A percentile compares a stretch with the other conserved stretches of the same genome.
Conservation (phyloP, 2,329 filamentous ascomycete genomes). For the Talaromyces sp. region DNA sequence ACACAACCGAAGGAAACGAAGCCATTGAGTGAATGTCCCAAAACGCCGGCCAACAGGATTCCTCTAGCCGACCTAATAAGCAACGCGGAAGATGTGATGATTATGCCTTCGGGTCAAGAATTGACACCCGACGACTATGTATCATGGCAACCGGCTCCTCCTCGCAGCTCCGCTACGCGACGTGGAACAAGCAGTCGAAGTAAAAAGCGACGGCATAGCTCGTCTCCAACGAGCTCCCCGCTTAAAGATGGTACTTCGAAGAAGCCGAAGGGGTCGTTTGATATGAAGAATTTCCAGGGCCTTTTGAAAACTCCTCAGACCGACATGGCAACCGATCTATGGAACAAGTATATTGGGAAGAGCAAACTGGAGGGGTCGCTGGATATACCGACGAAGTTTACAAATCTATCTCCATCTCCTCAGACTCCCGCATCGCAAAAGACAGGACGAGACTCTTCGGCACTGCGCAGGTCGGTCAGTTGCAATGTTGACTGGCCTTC, state of each 20-base stretch:
- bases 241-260: constrained; percentile 42
- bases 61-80: constrained; percentile 62
- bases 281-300: constrained; percentile 59
- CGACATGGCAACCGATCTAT: constrained; percentile 72
- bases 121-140: constrained; percentile 61
- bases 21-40: constrained; percentile 46
- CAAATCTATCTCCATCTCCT: constrained; percentile 68
- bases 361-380: constrained; percentile 46
- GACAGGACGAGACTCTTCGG: constrained; percentile 46
- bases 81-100: constrained; percentile 58
- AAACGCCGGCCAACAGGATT: constrained; percentile 59
- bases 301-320: constrained; percentile 65
- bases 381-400: constrained; percentile 58
- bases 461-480: constrained; percentile 64
- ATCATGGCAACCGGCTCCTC: constrained; percentile 56
- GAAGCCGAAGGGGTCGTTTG: constrained; percentile 49
- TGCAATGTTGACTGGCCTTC: constrained; percentile 69
- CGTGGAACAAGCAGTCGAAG: constrained; percentile 49
- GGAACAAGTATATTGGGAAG: constrained; percentile 69
- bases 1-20: constrained; percentile 30
- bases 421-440: constrained; percentile 56
- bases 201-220: constrained; percentile 70
- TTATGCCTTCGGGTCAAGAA: constrained; percentile 47
- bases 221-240: constrained; percentile 70
- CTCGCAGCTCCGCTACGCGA: constrained; percentile 41